A percentile compares a stretch with the other conserved stretches of the same genome.
Conservation (phyloP, 192 early-diverging fungal species). For the Pilaira anomala region DNA sequence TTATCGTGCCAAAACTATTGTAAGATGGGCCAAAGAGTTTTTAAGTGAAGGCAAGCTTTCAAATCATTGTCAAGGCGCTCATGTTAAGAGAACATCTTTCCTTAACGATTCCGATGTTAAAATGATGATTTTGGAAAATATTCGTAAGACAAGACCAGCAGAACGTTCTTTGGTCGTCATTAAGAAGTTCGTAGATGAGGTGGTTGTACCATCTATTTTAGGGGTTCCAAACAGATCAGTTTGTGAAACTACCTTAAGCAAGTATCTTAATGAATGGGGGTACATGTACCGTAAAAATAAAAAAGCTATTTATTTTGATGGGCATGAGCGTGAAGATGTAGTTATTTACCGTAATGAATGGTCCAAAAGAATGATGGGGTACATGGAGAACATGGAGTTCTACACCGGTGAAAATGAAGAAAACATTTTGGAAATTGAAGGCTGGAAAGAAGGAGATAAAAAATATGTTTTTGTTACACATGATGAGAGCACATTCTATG, state of each 20-base stretch:
- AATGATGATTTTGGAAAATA: not conserved
- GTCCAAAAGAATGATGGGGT: constrained; percentile 7
- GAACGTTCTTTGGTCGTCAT: not conserved
- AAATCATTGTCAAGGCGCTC: not conserved
- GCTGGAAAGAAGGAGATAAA: too few species aligned
- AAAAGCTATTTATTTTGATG: constrained; percentile 25
- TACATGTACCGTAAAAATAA: constrained; percentile 7
- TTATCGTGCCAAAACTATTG: not conserved
- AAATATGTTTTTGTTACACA: too few species aligned
- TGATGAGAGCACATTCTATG: too few species aligned
- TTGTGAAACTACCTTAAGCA: not conserved
- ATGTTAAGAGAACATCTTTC: not conserved
- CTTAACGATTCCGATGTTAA: not conserved
- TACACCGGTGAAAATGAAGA: too few species aligned
- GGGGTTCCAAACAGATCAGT: not conserved
- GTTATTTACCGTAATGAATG: constrained; percentile 19
- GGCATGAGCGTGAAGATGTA: constrained; percentile 30
- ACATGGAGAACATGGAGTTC: not conserved
- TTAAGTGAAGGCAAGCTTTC: not conserved
- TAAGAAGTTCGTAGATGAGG: not conserved
- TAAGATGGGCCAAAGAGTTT: not conserved
- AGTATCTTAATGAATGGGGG: constrained; percentile 7
- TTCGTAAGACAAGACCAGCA: not conserved
- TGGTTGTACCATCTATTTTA: not conserved
- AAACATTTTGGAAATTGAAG: too few species aligned